Evolutionary conservation across 2,329 filamentous ascomycete species (phyloP).

Genomic region (Botryosphaeria dothidea): DNA sequence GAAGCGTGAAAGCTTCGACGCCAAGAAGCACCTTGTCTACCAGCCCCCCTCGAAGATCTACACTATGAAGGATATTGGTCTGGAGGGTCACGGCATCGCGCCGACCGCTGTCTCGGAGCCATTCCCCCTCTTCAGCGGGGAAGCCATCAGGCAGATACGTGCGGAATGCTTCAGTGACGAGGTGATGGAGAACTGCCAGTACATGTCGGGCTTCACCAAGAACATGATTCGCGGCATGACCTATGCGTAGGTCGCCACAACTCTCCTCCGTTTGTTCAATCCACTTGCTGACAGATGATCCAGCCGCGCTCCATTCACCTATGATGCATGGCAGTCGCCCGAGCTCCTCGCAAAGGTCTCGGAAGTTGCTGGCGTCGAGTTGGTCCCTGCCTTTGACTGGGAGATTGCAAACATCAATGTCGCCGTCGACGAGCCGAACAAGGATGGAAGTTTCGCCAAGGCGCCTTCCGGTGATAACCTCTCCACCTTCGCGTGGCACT

Average conservation of each 20-base stretch:
- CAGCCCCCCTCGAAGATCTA: slow-evolving; percentile 8
- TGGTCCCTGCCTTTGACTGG: slow-evolving; percentile 55
- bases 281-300: neutral
- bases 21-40: slow-evolving; percentile 19
- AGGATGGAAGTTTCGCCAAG: neutral
- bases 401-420: slow-evolving; percentile 59
- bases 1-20: neutral
- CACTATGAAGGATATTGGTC: slow-evolving; percentile 19
- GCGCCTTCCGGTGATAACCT: neutral
- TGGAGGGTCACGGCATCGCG: neutral
- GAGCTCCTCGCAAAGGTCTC: slow-evolving; percentile 52
- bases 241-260: neutral
- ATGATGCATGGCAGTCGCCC: slow-evolving; percentile 44
- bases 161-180: slow-evolving; percentile 21
- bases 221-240: neutral
- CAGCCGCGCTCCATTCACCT: slow-evolving; percentile 22
- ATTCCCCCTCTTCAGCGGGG: slow-evolving; percentile 22
- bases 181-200: slow-evolving; percentile 20
- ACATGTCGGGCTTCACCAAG: neutral
- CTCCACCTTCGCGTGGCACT: slow-evolving; percentile 45
- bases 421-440: slow-evolving; percentile 11
- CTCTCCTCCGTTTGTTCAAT: too few relatives aligned
- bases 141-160: slow-evolving; percentile 20
- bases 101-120: slow-evolving; percentile 21
- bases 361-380: slow-evolving; percentile 56